phyloP scores from a whole-genome alignment of 441 rosid species.

The Aleurites moluccanus region DNA sequence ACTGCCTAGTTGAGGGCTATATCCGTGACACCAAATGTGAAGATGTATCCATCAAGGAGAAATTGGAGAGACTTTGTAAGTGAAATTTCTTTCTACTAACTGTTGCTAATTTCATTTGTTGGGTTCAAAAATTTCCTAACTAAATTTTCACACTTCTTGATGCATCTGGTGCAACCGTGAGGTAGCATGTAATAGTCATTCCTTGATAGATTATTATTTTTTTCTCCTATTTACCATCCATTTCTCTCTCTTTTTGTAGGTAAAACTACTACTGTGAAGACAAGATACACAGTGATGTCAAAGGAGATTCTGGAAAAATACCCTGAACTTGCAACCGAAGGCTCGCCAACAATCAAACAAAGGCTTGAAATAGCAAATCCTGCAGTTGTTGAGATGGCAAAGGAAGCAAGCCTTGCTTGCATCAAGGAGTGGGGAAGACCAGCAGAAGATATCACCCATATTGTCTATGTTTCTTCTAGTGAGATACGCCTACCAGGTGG shows the following conservation, averaged over 20 bases:
- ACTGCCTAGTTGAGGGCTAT: constrained; percentile 80
- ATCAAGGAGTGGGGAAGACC: constrained; percentile 86
- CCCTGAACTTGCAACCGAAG: constrained; percentile 80
- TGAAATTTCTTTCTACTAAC: constrained; percentile 14
- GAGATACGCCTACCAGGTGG: constrained; percentile 90
- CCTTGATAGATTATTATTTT: background rate
- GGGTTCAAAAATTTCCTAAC: background rate
- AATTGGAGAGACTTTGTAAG: constrained; percentile 85
- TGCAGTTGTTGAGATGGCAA: constrained; percentile 86
- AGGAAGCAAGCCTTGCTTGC: constrained; percentile 73
- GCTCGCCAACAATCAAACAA: constrained; percentile 74
- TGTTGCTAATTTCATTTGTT: background rate
- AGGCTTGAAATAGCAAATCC: constrained; percentile 87
- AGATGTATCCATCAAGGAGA: constrained; percentile 70
- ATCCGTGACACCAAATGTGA: constrained; percentile 79
- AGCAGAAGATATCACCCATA: constrained; percentile 69
- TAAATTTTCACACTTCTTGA: background rate
- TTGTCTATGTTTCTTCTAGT: constrained; percentile 87
- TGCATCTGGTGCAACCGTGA: background rate
- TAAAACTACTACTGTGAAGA: constrained; percentile 91
- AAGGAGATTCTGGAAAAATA: constrained; percentile 74
- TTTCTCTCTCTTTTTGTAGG: constrained; percentile 41
- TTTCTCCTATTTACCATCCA: background rate
- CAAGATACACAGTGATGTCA: constrained; percentile 85
- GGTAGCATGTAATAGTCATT: background rate